Base-by-base conservation (phyloP, 73 alveolate species). In the Paramecium bursaria region DNA sequence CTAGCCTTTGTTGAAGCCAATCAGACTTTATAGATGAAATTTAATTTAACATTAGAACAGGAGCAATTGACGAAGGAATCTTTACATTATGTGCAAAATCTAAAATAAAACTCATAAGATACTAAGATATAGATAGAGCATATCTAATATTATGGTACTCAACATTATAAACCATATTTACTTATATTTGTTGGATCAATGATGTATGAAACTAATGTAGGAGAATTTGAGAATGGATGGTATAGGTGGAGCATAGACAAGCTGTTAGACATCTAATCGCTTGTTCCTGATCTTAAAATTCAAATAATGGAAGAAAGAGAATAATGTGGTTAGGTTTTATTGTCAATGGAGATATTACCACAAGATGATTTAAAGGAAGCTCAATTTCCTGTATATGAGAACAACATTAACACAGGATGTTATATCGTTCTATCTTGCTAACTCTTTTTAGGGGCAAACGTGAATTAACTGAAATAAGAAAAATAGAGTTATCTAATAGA, bases 311-410 rank as follows among this genome's bases (percentile, higher is more conserved):
- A 67, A 42, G 46, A 67, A 25, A 42, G 33, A 2, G 21, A 67
- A 4, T 39, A 39, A 10, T 11, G 33, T 2, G 82, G 50, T 21
- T 25, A 47, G 9, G 19, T 67, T 9, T 13, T 19, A 67, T 15
- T 67, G 10, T 47, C 53, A 31, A 39, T 42, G 33, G 82, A 67
- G 21, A 35, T 44, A 9, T 67, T 67, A 25, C 82, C 82, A 3
- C 22, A 39, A n/a, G 33, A 67, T 35, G 82, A 33, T 39, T 11
- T 67, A 23, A 42, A 42, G 23, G 82, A 67, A 23, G 82, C 82
- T 7, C 46, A 31, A 14, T 27, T 67, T 21, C 19, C 26, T 39
- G 44, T 67, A 35, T n/a, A 67, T 25, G 22, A 33, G 19, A 44
- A n/a, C 50, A 42, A 67, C 23, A 14, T 15, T 10, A 29, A 67